Base-by-base conservation (phyloP, 2,329 filamentous ascomycete genomes). In the Magnaporthales sp. region DNA sequence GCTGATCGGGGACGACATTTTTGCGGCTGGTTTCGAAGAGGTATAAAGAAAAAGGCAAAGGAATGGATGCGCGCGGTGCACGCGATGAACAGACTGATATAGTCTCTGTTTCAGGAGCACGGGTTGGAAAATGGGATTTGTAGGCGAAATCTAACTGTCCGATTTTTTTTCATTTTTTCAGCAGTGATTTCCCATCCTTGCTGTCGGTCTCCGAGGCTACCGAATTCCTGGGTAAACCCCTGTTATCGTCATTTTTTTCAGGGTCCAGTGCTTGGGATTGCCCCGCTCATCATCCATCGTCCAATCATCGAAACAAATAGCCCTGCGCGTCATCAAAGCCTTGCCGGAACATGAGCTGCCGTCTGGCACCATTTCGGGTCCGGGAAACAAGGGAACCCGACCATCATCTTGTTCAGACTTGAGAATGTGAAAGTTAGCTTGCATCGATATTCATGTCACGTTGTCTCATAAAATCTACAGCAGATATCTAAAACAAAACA, bases 1-100 rank as follows among this genome's bases (percentile, higher is more conserved):
- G 38, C 63, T 64, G 46, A 64, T 64, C 29, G 63, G 63, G 63
- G 63, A 56, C 38, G 63, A 54, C 63, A 64, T 64, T 26, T 5
- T 64, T 26, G n/a, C n/a, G n/a, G 26, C 5, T n/a, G 29, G 7
- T 26, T 22, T 54, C 5, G 24, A 6, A 6, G 15, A 54, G 8
- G 4, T 15, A 31, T 2, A n/a, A 4, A 31, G 13, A 29, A n/a
- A 19, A 54, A 30, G 15, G 24, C 10, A 46, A 19, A 27, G 31
- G 15, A 32, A 63, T 13, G 19, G 29, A 31, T 22, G 29, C 22
- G 19, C 24, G 19, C 22, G 26, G 24, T 3, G 30, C 24, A 38
- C 62, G 38, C 27, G 38, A 63, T n/a, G 56, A n/a, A 15, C 30
- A 2, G n/a, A 32, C n/a, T 32, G 30, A 31, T 24, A 26, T 24